Evolutionary conservation across 1,139 yeast species (phyloP).

Genomic region (Yamadazyma friedrichii): DNA sequence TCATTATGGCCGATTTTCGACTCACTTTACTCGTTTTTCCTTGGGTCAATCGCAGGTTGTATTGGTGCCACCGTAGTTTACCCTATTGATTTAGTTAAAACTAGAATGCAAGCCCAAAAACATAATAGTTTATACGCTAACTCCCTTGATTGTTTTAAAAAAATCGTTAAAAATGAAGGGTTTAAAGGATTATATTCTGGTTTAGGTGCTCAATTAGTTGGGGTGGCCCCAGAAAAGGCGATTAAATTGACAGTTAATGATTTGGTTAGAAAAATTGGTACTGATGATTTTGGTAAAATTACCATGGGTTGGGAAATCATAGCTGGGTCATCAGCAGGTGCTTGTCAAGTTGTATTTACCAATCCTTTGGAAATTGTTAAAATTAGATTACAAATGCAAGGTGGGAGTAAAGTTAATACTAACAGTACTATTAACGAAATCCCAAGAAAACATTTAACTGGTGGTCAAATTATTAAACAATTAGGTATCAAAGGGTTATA

Average conservation of each 20-base stretch:
- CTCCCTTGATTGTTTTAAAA: slow-evolving; percentile 82
- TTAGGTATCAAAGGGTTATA: slow-evolving; percentile 85
- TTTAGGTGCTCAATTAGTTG: slow-evolving; percentile 88
- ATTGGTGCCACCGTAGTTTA: slow-evolving; percentile 98
- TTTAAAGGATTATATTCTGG: slow-evolving; percentile 90
- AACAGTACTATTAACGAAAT: slow-evolving; percentile 30
- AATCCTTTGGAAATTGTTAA: slow-evolving; percentile 96
- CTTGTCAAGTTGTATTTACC: slow-evolving; percentile 93
- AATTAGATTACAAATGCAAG: slow-evolving; percentile 93
- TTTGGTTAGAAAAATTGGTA: slow-evolving; percentile 72
- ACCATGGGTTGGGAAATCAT: slow-evolving; percentile 70
- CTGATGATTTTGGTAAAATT: slow-evolving; percentile 59
- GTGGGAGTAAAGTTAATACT: slow-evolving; percentile 51
- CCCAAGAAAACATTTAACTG: slow-evolving; percentile 52
- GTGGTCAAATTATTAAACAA: slow-evolving; percentile 71
- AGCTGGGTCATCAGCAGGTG: slow-evolving; percentile 96
- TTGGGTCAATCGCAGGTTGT: slow-evolving; percentile 96
- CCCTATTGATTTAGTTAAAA: slow-evolving; percentile 94
- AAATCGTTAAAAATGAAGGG: slow-evolving; percentile 78
- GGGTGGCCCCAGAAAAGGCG: slow-evolving; percentile 98
- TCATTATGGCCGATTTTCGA: slow-evolving; percentile 66
- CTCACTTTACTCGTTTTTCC: slow-evolving; percentile 80
- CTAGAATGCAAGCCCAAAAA: slow-evolving; percentile 96
- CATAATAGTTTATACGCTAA: slow-evolving; percentile 70
- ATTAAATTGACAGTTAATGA: slow-evolving; percentile 95